Percentiles rank a stretch among this genome's conserved stretches.
These are phyloP conservation scores for Mycena sanguinolenta DNA, from an alignment of 768 basidiomycete species.

Conservation along the genomic window DNA sequence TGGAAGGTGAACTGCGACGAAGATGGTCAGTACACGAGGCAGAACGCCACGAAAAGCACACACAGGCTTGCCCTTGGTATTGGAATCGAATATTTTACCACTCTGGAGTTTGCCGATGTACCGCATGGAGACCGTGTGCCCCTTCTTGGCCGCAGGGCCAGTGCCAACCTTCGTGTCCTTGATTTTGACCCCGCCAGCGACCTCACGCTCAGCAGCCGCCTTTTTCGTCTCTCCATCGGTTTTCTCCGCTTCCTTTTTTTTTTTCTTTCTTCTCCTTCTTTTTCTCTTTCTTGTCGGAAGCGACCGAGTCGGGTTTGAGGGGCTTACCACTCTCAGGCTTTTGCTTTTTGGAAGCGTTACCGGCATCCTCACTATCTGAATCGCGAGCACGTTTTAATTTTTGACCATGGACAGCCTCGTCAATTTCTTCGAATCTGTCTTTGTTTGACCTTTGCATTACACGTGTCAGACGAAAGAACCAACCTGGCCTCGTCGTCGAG, in stretches of 20 bases:
- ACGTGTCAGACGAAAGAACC: conserved; percentile 35
- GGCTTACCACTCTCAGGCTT: conserved; percentile 39
- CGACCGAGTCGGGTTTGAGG: conserved; percentile 34
- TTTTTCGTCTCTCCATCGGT: conserved; percentile 57
- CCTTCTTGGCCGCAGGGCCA: conserved; percentile 90
- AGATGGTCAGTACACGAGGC: conserved; percentile 3
- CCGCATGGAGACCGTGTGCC: conserved; percentile 86
- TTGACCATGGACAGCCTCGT: conserved; percentile 57
- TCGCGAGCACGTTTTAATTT: conserved; percentile 80
- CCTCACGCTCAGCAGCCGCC: conserved; percentile 54
- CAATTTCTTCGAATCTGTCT: conserved; percentile 84
- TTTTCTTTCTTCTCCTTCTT: conserved; percentile 80
- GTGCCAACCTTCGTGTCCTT: conserved; percentile 83
- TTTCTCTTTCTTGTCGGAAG: conserved; percentile 57
- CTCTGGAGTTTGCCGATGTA: conserved; percentile 92
- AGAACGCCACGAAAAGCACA: conserved; percentile 42
- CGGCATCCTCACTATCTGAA: conserved; percentile 57
- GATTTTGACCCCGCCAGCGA: conserved; percentile 82
- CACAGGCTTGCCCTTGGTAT: conserved; percentile 89
- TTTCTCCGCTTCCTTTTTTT: conserved; percentile 67
- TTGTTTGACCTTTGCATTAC: not conserved
- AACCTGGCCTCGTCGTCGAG: conserved; percentile 70
- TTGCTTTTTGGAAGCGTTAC: conserved; percentile 35
- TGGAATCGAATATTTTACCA: conserved; percentile 84
- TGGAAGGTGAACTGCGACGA: conserved; percentile 75